A percentile compares a stretch with the other conserved stretches of the same genome.
Conservation (phyloP, 768 basidiomycete genomes). For the Boletus vinaceobasis region DNA sequence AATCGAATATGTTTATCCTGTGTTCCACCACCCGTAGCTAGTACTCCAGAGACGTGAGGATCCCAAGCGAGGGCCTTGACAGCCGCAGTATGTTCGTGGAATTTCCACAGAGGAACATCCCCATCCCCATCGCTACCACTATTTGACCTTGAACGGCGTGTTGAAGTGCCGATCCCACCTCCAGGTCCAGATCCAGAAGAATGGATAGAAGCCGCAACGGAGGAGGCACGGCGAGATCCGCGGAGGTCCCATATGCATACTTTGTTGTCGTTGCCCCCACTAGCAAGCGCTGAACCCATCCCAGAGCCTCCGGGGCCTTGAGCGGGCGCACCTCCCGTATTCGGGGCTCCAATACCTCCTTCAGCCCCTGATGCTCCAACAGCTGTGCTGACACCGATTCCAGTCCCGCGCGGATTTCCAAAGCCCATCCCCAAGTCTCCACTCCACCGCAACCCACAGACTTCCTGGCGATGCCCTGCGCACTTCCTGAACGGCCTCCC, state of each 20-base stretch:
- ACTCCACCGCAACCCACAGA: constrained; percentile 95
- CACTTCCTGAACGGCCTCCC: constrained; percentile 69
- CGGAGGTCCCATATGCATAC: constrained; percentile 95
- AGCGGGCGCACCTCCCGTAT: constrained; percentile 22
- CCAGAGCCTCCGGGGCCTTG: constrained; percentile 29
- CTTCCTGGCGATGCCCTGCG: constrained; percentile 84
- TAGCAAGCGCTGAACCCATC: constrained; percentile 66
- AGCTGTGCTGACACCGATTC: constrained; percentile 1
- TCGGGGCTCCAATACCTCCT: constrained; percentile 19
- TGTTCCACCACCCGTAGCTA: constrained; percentile 97
- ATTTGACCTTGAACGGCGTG: constrained; percentile 24
- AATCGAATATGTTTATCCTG: constrained; percentile 97
- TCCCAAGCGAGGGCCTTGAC: constrained; percentile 99
- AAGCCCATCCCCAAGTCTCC: constrained; percentile 27
- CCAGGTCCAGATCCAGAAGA: constrained; percentile 30
- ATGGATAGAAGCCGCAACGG: constrained; percentile 23
- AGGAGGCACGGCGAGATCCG: constrained; percentile 46
- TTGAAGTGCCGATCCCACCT: constrained; percentile 22
- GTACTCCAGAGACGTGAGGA: constrained; percentile 84
- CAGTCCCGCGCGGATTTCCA: constrained; percentile 21
- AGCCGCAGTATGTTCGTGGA: constrained; percentile 94
- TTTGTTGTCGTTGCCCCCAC: constrained; percentile 98
- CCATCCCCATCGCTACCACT: constrained; percentile 32
- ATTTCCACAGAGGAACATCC: constrained; percentile 83
- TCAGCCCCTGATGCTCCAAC: constrained; percentile 27